Conservation (phyloP, 768 basidiomycete genomes). For the Panaeolus papilionaceus region DNA sequence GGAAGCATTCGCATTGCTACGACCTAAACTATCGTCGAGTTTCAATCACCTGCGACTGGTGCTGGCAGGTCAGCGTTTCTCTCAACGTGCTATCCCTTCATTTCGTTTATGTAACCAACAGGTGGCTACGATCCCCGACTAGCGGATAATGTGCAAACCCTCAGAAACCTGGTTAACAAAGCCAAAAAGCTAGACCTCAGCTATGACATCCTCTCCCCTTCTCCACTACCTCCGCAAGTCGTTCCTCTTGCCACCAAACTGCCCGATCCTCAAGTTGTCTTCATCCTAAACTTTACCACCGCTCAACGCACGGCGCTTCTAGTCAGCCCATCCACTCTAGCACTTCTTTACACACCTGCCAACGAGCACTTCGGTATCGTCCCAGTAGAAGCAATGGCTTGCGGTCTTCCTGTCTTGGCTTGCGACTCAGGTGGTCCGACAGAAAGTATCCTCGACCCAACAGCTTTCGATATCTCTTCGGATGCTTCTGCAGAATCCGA, state of each 20-base stretch:
- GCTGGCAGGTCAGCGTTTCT: conserved; percentile 63
- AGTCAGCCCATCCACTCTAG: conserved; percentile 65
- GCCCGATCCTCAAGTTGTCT: conserved; percentile 68
- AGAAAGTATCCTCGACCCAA: conserved; percentile 66
- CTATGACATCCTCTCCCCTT: conserved; percentile 61
- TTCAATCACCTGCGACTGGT: conserved; percentile 66
- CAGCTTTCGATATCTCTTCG: conserved; percentile 20
- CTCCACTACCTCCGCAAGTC: conserved; percentile 41
- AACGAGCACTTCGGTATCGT: conserved; percentile 99
- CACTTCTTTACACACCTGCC: conserved; percentile 88
- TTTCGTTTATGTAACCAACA: conserved; percentile 31
- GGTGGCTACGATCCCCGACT: conserved; percentile 93
- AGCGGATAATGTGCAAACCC: conserved; percentile 80
- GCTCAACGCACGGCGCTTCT: conserved; percentile 85
- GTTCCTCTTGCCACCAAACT: conserved; percentile 43
- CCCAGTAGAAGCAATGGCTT: conserved; percentile 94
- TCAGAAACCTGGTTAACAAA: conserved; percentile 65
- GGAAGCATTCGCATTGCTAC: conserved; percentile 70
- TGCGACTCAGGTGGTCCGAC: conserved; percentile 89
- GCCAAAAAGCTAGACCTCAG: conserved; percentile 61
- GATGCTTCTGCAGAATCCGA: conserved; percentile 34
- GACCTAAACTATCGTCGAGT: conserved; percentile 29
- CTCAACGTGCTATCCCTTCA: not conserved
- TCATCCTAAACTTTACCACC: conserved; percentile 93
- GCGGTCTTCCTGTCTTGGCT: conserved; percentile 88